Conservation (phyloP, 352 stramenopile species). For the Lagenidium giganteum region DNA sequence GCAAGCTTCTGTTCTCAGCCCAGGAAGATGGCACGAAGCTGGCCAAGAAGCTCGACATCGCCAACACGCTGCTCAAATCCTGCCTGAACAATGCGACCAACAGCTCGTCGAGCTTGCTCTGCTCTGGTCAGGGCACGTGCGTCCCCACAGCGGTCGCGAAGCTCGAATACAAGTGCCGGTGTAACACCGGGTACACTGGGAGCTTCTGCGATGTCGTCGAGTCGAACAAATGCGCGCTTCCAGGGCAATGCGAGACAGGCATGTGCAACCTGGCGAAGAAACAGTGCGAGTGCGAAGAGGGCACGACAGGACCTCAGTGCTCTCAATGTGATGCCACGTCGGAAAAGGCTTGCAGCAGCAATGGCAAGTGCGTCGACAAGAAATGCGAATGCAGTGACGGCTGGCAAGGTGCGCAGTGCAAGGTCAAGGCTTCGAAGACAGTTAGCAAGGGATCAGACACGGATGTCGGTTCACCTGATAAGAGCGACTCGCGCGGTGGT, state of each 20-base stretch:
- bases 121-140: constrained; percentile 62
- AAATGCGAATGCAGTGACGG: constrained; percentile 50
- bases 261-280: constrained; percentile 68
- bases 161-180: constrained; percentile 59
- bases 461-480: too few relatives aligned
- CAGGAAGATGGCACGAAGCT: constrained; percentile 38
- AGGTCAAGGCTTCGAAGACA: constrained; percentile 41
- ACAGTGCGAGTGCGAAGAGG: constrained; percentile 50
- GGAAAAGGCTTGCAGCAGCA: constrained; percentile 49
- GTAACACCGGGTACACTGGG: constrained; percentile 70
- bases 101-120: constrained; percentile 45
- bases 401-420: constrained; percentile 63
- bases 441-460: too few relatives aligned
- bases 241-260: constrained; percentile 59
- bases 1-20: constrained; percentile 58
- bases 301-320: constrained; percentile 67
- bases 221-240: constrained; percentile 72
- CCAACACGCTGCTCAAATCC: constrained; percentile 27
- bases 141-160: constrained; percentile 27
- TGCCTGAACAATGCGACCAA: constrained; percentile 46
- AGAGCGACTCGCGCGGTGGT: too few relatives aligned
- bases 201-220: constrained; percentile 48
- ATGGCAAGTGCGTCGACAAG: constrained; percentile 49
- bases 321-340: constrained; percentile 61
- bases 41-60: constrained; percentile 41